A percentile compares a stretch with the other conserved stretches of the same genome.
Conservation (phyloP, 1,139 yeast species). For the Pneumocystis murina region DNA sequence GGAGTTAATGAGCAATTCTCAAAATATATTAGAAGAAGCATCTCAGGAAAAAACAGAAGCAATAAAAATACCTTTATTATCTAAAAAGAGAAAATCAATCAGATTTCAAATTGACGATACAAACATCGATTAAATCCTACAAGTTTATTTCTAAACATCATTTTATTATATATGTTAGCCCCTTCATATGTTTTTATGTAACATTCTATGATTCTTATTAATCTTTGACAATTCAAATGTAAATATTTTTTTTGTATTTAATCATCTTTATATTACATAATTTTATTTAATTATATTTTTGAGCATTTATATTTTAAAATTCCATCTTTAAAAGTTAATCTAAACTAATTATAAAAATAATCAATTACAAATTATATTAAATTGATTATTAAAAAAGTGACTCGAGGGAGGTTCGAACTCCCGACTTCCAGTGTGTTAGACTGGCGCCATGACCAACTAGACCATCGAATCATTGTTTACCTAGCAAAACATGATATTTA, state of each 20-base stretch:
- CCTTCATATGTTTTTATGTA: background rate
- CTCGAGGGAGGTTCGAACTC: slow-evolving; percentile 98
- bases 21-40: background rate
- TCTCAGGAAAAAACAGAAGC: background rate
- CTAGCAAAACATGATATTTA: background rate
- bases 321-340: background rate
- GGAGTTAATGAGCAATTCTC: background rate
- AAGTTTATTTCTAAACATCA: background rate
- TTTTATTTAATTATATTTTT: too few relatives aligned
- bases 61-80: background rate
- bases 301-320: background rate
- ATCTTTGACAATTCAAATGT: background rate
- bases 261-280: background rate
- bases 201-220: background rate
- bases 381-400: slow-evolving; percentile 30
- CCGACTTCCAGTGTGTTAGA: slow-evolving; percentile 99
- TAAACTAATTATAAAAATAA: too few relatives aligned
- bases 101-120: background rate
- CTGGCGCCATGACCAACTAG: slow-evolving; percentile 97
- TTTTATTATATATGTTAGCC: background rate
- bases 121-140: background rate
- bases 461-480: slow-evolving; percentile 50
- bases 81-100: background rate
- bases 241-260: background rate
- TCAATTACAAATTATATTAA: background rate